Base-by-base conservation (phyloP, 2,329 filamentous ascomycete genomes). In the Fusarium xylarioides region DNA sequence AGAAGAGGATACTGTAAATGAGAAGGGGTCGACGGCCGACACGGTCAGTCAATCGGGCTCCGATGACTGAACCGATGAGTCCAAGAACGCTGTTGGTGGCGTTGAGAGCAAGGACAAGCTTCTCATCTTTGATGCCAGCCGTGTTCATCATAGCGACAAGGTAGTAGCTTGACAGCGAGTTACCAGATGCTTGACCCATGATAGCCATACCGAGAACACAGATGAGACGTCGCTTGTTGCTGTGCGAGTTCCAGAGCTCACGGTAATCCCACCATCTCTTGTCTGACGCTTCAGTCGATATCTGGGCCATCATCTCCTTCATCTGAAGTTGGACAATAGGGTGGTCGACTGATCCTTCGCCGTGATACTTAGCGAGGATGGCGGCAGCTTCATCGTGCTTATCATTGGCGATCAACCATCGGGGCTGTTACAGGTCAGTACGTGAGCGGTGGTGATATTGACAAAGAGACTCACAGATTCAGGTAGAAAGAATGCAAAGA, bases 201-300 rank as follows among this genome's bases (percentile, higher is more conserved):
- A 86, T 82, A 11, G 86, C 84, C 80, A 89, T 86, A 26, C 84
- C 84, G 7, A 86, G 77, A 38, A 88, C 87, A 70, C 85, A 87
- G 43, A 85, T 81, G 16, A 90, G 83, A 23, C 88, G 85, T 62
- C 86, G 86, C 18, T 85, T 82, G 7, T 85, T 83, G 4, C 83
- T 83, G 56, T 82, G 83, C 7, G 82, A 84, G 76, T 83, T 84
- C 81, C 87, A 85, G 6, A 89, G 83, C 43, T 86, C 84, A 57
- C 84, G 81, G 76, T 88, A 89, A 77, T 89, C 86, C 83, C 84
- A 89, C 82, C 86, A 86, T 54, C 84, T 81, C 77, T 88, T 86
- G 68, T 87, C 85, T 2, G 84, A 83, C 18, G 83, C 83, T 28
- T 86, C 83, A 65, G 70, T 68, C n/a, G 81, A 79, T 32, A 85